Base-by-base conservation (phyloP, 257 asterid species). In the Penstemon newberryi region DNA sequence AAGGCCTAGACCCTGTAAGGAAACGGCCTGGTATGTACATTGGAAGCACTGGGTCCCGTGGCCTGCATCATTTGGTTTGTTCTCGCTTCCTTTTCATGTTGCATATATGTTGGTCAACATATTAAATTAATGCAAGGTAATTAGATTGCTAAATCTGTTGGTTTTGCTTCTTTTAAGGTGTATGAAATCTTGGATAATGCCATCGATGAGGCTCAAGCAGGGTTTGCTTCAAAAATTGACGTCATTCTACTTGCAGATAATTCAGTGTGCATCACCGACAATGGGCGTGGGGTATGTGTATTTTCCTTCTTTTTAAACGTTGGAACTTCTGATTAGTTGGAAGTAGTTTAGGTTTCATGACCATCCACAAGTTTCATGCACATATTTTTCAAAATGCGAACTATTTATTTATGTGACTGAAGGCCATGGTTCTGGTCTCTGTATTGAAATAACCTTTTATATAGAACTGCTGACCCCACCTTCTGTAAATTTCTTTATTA, bases 171-270 rank as follows among this genome's bases (percentile, higher is more conserved):
- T 71, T 56, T 51, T 36, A 72, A 90, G 99, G 97, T 91, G 56
- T 89, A 87, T 65, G 99, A 94, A 83, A 94, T 94, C 72, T 79
- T 94, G 89, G 99, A 94, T 82, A 94, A 94, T 80, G 95, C 99
- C 56, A 79, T 94, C 46, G 99, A 94, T 66, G 99, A 94, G 78
- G 97, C 95, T 12, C 99, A 94, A 72, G 99, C 96, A 25, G 99
- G 99, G 55, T 86, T 50, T 80, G 99, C 99, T 55, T 84, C 97
- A 67, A 91, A 75, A 70, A 80, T 94, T 64, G 88, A 94, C 69
- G 96, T 94, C 25, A 76, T 83, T 78, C 79, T 94, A 51, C 85
- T 72, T 76, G 85, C 83, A 19, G 97, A 94, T 64, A 86, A 87
- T 67, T 94, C 97, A 60, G 97, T 89, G 78, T 64, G 96, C 87